These are phyloP conservation scores for Coemansia sp. DNA, from an alignment of 371 early-diverging fungal genomes.

Conservation along the genomic window DNA sequence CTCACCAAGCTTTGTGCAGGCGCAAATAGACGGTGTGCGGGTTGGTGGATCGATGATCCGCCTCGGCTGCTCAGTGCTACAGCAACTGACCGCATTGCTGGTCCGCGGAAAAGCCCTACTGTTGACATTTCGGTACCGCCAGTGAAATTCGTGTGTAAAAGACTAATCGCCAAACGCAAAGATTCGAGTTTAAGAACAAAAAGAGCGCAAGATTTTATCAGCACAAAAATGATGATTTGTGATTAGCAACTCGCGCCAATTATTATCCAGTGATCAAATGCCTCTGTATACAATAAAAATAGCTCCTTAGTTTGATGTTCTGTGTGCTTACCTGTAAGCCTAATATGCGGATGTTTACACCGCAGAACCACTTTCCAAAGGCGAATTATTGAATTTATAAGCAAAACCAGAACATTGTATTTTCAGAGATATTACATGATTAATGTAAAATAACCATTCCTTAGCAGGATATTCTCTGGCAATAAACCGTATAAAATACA, in stretches of 20 bases:
- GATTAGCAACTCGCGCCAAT: neutral
- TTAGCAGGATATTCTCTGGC: no score
- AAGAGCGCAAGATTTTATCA: neutral
- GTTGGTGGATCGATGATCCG: neutral
- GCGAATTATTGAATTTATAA: no score
- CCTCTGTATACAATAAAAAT: no score
- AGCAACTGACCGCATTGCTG: neutral
- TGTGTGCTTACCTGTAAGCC: no score
- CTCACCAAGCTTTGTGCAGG: neutral
- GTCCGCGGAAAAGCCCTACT: slow-evolving; percentile 7
- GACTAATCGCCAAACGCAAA: neutral
- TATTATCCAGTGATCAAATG: no score
- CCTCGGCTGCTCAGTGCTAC: neutral
- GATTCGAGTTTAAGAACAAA: neutral
- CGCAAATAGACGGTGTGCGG: neutral
- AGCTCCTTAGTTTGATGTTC: no score
- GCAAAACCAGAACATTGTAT: no score
- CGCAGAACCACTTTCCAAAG: no score
- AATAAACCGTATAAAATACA: no score
- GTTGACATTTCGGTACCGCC: neutral
- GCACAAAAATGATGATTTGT: neutral
- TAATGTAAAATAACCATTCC: no score
- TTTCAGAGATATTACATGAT: no score
- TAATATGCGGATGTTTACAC: no score
- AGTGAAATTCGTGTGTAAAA: neutral